These are phyloP conservation scores for Mallotus nudiflorus DNA, from an alignment of 345 rosid species.

Conservation along the genomic window DNA sequence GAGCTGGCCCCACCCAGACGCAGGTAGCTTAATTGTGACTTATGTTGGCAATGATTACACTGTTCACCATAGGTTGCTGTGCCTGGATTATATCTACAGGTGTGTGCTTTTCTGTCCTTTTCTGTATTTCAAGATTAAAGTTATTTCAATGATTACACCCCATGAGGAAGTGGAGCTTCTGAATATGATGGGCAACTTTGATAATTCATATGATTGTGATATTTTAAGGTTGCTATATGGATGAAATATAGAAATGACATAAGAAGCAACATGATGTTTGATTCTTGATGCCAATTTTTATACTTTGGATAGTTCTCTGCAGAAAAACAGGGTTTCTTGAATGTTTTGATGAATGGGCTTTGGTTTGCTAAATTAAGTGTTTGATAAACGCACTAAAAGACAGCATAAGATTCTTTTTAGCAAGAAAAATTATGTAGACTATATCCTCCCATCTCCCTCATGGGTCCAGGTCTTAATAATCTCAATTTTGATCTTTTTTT, in stretches of 20 bases:
- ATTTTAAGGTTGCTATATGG: too few species aligned
- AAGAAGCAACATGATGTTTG: not conserved
- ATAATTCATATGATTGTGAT: too few species aligned
- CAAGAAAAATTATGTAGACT: too few species aligned
- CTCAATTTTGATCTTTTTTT: too few species aligned
- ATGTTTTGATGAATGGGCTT: too few species aligned
- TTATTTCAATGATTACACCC: too few species aligned
- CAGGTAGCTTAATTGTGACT: constrained; percentile 84
- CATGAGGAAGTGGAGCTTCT: not conserved
- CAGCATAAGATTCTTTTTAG: not conserved
- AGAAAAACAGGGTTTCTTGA: not conserved
- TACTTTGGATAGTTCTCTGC: not conserved
- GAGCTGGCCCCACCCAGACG: constrained; percentile 99
- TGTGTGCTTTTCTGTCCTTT: constrained; percentile 19
- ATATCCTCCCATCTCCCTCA: too few species aligned
- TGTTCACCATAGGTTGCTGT: constrained; percentile 65
- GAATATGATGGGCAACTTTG: not conserved
- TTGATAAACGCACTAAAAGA: not conserved
- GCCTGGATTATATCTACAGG: constrained; percentile 60
- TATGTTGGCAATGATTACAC: constrained; percentile 69
- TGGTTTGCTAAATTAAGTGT: too few species aligned
- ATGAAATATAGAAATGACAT: too few species aligned
- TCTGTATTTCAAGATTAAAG: not conserved
- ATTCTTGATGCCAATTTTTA: not conserved
- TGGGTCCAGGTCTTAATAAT: too few species aligned